Percentiles rank a stretch among this genome's conserved stretches.
Evolutionary conservation across 768 basidiomycete species (phyloP).

Genomic region (Dendrothele bispora): DNA sequence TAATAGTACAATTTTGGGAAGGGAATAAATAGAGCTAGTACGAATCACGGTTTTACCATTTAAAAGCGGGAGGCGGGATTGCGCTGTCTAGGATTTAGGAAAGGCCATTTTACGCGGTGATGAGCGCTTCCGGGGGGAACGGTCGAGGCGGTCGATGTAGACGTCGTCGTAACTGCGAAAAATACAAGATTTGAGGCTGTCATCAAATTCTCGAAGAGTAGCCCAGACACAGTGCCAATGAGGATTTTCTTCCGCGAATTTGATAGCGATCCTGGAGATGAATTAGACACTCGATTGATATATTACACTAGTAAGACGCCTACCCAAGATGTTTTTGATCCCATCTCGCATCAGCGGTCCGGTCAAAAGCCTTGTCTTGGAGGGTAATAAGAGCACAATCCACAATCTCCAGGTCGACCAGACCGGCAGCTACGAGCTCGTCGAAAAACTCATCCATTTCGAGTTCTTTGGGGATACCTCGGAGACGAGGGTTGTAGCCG

Average conservation of each 20-base stretch:
- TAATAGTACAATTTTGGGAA: not conserved
- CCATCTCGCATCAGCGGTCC: conserved; percentile 35
- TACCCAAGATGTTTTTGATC: conserved; percentile 43
- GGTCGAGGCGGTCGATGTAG: conserved; percentile 48
- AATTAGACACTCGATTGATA: not conserved
- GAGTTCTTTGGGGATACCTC: conserved; percentile 57
- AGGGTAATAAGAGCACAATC: conserved; percentile 56
- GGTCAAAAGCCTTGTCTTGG: conserved; percentile 57
- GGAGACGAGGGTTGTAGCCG: conserved; percentile 57
- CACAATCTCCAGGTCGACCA: conserved; percentile 41
- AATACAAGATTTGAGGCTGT: conserved; percentile 35
- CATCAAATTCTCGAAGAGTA: conserved; percentile 52
- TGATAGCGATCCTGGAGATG: conserved; percentile 43
- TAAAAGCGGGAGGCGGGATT: too few species aligned
- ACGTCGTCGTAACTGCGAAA: conserved; percentile 65
- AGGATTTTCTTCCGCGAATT: conserved; percentile 40
- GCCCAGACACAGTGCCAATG: conserved; percentile 69
- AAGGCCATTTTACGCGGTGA: not conserved
- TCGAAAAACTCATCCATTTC: conserved; percentile 51
- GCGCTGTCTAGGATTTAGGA: too few species aligned
- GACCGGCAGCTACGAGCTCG: conserved; percentile 31
- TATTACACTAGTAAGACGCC: not conserved
- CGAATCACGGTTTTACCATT: too few species aligned
- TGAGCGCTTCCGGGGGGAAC: conserved; percentile 37
- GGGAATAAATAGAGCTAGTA: not conserved